phyloP scores from a whole-genome alignment of 805 yeast genomes.

The Candida ulmi region DNA sequence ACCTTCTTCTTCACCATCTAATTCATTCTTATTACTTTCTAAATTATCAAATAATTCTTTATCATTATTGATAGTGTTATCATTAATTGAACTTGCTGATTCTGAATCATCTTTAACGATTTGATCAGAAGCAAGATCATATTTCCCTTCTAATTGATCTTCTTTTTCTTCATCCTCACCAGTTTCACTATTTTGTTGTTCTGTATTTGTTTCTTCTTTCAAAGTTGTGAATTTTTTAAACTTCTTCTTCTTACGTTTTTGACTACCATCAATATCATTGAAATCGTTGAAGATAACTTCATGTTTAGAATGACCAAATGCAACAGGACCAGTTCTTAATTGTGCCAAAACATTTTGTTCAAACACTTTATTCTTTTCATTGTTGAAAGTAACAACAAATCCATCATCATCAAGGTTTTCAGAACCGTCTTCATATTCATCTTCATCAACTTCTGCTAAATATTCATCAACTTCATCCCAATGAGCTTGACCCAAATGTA shows the following conservation, averaged over 20 bases:
- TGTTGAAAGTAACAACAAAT: slow-evolving; percentile 15
- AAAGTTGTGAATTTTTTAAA: slow-evolving; percentile 14
- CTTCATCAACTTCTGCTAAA: slow-evolving; percentile 19
- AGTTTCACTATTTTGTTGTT: background rate
- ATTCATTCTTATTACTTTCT: slow-evolving; percentile 17
- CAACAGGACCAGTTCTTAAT: slow-evolving; percentile 14
- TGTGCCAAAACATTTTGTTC: slow-evolving; percentile 17
- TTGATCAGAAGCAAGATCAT: slow-evolving; percentile 20
- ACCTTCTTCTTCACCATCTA: slow-evolving; percentile 24
- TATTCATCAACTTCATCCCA: slow-evolving; percentile 60
- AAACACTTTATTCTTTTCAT: slow-evolving; percentile 13
- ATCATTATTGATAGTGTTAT: slow-evolving; percentile 13
- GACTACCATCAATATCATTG: slow-evolving; percentile 11
- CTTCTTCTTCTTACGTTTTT: slow-evolving; percentile 16
- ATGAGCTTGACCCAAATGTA: slow-evolving; percentile 50
- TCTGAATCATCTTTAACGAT: slow-evolving; percentile 13
- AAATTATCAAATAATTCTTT: slow-evolving; percentile 20
- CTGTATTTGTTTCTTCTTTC: slow-evolving; percentile 8
- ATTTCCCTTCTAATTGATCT: slow-evolving; percentile 15
- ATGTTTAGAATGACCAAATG: slow-evolving; percentile 14
- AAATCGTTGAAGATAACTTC: slow-evolving; percentile 17
- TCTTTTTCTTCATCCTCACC: slow-evolving; percentile 1
- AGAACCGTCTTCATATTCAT: slow-evolving; percentile 5
- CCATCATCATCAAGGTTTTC: slow-evolving; percentile 4
- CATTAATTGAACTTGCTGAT: slow-evolving; percentile 2